Base-by-base conservation (phyloP, 2,329 filamentous ascomycete genomes). In the Sporothrix dimorphospora region DNA sequence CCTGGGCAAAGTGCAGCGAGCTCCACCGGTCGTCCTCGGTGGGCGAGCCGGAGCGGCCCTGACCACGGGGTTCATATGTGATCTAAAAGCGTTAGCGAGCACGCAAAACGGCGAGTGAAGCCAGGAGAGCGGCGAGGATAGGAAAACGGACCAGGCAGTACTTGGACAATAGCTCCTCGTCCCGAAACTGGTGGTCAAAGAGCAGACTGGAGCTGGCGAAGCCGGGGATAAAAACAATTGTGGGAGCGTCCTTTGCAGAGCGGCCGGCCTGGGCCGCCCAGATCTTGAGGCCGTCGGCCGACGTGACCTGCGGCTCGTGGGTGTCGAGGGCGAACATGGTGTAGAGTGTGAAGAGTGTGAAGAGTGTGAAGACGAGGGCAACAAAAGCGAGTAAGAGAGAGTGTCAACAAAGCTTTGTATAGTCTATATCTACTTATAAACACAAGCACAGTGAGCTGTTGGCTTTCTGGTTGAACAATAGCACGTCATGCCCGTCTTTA, bases 171-270 rank as follows among this genome's bases (percentile, higher is more conserved):
- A 74, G 57, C 34, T 49, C 40, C 8, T 71, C 69, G 42, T 74
- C 73, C 11, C 49, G 71, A 40, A 74, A 74, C 59, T 74, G 73
- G 57, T 49, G 55, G 68, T 71, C 71, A 51, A 74, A 74, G 3
- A 72, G 7, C 1, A 74, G 47, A 42, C 40, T 47, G 16, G 73
- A 70, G 38, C 72, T 68, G 19, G 71, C 63, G 40, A 70, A 74
- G 38, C 73, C 73, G 9, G 73, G 71, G 34, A 74, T 57, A 47
- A 74, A 73, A 12, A 73, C 71, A 45, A 74, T 61, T 1, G 66
- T 51, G 8, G 73, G 68, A 1, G 71, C 72, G 9, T 73, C 69
- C 8, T 49, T 8, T 2, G 71, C 14, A 1, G 69, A 47, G 8
- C 66, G 69, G 27, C 73, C 73, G 24, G 73, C 73, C 61, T 67